Percentiles rank a stretch among this genome's conserved stretches.
These are phyloP conservation scores for Endocalyx cinctus DNA, from an alignment of 2,329 filamentous ascomycete genomes.

Conservation along the genomic window DNA sequence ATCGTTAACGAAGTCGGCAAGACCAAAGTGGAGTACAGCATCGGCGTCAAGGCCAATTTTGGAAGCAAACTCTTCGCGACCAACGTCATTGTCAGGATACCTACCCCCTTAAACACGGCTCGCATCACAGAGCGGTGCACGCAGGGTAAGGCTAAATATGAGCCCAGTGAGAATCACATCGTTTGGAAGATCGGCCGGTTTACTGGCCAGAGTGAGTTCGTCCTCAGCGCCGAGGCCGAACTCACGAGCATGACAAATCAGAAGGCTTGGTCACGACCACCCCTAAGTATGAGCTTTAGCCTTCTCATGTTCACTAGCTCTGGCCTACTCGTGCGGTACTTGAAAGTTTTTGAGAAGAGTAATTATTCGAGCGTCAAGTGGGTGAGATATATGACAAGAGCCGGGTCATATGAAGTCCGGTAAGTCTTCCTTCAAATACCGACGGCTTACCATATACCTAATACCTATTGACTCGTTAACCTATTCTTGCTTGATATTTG, in stretches of 20 bases:
- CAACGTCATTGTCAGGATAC: conserved; percentile 90
- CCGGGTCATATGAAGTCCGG: conserved; percentile 96
- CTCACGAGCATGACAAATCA: conserved; percentile 97
- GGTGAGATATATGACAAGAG: conserved; percentile 98
- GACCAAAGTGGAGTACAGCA: conserved; percentile 97
- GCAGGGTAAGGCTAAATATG: conserved; percentile 97
- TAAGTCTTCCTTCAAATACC: too few relatives aligned
- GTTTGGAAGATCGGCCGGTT: conserved; percentile 99
- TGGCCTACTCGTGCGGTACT: conserved; percentile 83
- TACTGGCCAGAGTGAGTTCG: conserved; percentile 94
- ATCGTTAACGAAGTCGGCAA: conserved; percentile 98
- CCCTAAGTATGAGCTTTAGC: conserved; percentile 86
- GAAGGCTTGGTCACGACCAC: conserved; percentile 92
- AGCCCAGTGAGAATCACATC: conserved; percentile 95
- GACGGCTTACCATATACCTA: too few relatives aligned
- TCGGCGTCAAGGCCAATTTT: conserved; percentile 95
- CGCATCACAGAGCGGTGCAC: conserved; percentile 88
- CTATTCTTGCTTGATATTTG: too few relatives aligned
- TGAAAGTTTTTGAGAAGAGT: conserved; percentile 99
- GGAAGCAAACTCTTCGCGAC: conserved; percentile 94
- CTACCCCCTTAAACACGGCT: conserved; percentile 93
- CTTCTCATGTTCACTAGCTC: conserved; percentile 98
- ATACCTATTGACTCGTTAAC: too few relatives aligned
- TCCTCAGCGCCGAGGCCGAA: conserved; percentile 87
- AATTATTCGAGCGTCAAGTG: conserved; percentile 99